Percentiles rank a stretch among this genome's conserved stretches.
phyloP scores from a whole-genome alignment of 345 rosid genomes.

The Lenwebbia sp. region DNA sequence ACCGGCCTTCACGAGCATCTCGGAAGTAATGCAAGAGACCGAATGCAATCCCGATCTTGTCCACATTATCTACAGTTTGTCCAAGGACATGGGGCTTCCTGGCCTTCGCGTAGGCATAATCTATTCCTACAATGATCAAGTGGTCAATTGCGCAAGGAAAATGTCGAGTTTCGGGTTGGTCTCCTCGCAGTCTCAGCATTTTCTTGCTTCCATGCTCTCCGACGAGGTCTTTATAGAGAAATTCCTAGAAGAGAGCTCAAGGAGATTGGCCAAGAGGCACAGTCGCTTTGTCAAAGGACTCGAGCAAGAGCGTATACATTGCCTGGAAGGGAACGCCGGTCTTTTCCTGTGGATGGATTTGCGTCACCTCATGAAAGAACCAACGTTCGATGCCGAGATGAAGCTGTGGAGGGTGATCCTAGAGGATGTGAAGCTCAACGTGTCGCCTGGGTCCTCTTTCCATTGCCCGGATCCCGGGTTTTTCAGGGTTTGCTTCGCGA shows the following conservation, averaged over 20 bases:
- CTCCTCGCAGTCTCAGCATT: slow-evolving; percentile 59
- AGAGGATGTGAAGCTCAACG: slow-evolving; percentile 59
- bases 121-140: slow-evolving; percentile 63
- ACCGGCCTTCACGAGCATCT: slow-evolving; percentile 45
- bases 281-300: slow-evolving; percentile 31
- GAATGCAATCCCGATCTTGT: slow-evolving; percentile 41
- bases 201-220: slow-evolving; percentile 64
- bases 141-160: slow-evolving; percentile 50
- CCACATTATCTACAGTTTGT: slow-evolving; percentile 73
- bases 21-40: slow-evolving; percentile 45
- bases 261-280: slow-evolving; percentile 40
- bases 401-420: slow-evolving; percentile 54
- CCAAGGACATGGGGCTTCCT: slow-evolving; percentile 90
- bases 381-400: slow-evolving; percentile 38
- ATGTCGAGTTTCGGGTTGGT: slow-evolving; percentile 90
- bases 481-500: slow-evolving; percentile 89
- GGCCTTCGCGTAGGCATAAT: slow-evolving; percentile 78
- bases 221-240: slow-evolving; percentile 46
- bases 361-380: slow-evolving; percentile 36
- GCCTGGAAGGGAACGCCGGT: slow-evolving; percentile 52
- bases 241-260: slow-evolving; percentile 42
- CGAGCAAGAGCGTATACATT: slow-evolving; percentile 35
- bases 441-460: slow-evolving; percentile 82
- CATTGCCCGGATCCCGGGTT: slow-evolving; percentile 68
- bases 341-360: slow-evolving; percentile 82